Conservation (phyloP, 2,329 filamentous ascomycete species). For the Diaporthe amygdali region DNA sequence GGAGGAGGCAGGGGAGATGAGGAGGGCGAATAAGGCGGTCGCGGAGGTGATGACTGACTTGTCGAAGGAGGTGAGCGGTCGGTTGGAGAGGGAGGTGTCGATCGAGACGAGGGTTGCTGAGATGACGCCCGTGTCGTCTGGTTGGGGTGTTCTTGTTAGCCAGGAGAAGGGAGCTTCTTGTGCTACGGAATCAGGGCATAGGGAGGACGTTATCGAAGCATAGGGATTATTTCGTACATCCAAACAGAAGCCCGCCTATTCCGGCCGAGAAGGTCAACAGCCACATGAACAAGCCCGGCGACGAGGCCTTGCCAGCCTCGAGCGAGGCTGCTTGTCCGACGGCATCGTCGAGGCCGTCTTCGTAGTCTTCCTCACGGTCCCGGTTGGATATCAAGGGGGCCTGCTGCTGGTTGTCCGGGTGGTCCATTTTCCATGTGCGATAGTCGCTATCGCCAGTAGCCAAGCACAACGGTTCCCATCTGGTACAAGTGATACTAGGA, state of each 20-base stretch:
- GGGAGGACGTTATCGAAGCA: neutral
- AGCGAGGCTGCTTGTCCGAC: conserved; percentile 22
- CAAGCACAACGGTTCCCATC: conserved; percentile 2
- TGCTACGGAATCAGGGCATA: neutral
- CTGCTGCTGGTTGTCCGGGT: conserved; percentile 25
- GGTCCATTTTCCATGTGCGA: conserved; percentile 20
- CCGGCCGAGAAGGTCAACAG: conserved; percentile 68
- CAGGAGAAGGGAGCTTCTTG: neutral
- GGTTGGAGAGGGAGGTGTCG: conserved; percentile 61
- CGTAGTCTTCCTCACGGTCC: conserved; percentile 28
- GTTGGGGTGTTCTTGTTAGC: conserved; percentile 20
- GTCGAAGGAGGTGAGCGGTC: conserved; percentile 64
- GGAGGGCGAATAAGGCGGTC: conserved; percentile 69
- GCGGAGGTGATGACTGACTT: conserved; percentile 75
- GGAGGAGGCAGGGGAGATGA: conserved; percentile 68
- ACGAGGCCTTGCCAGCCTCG: conserved; percentile 15
- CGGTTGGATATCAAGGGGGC: conserved; percentile 44
- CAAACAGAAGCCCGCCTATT: conserved; percentile 71
- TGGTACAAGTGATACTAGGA: neutral
- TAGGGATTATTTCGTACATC: conserved; percentile 50
- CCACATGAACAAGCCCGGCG: conserved; percentile 62
- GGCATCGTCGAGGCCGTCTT: conserved; percentile 35
- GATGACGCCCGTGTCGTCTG: conserved; percentile 72
- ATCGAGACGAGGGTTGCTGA: conserved; percentile 72
- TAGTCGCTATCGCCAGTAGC: neutral